A percentile compares a stretch with the other conserved stretches of the same genome.
These are phyloP conservation scores for Diplodia intermedia DNA, from an alignment of 2,329 filamentous ascomycete species.

Conservation along the genomic window DNA sequence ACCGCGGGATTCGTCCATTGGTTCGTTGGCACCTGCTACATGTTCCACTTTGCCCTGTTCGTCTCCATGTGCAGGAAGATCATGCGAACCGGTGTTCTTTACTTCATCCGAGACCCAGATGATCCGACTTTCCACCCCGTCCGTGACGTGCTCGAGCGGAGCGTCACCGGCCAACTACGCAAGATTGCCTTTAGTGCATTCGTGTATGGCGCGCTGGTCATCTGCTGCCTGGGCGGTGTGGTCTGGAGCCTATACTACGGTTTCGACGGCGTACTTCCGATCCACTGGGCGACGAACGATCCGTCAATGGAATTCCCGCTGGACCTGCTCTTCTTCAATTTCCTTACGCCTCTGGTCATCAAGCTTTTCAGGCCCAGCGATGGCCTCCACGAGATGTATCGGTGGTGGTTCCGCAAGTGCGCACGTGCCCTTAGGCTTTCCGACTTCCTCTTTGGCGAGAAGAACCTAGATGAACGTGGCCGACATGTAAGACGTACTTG, in stretches of 20 bases:
- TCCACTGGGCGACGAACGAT: slow-evolving; percentile 92
- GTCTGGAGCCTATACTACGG: slow-evolving; percentile 84
- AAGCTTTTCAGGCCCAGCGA: slow-evolving; percentile 85
- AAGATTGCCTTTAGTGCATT: slow-evolving; percentile 97
- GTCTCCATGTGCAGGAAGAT: slow-evolving; percentile 99
- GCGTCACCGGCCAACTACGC: slow-evolving; percentile 86
- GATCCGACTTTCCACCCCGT: slow-evolving; percentile 98
- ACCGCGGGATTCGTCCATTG: slow-evolving; percentile 97
- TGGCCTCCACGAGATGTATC: slow-evolving; percentile 82
- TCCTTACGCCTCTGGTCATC: slow-evolving; percentile 87
- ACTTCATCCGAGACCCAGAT: slow-evolving; percentile 97
- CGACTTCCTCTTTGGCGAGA: slow-evolving; percentile 90
- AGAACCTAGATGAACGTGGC: slow-evolving; percentile 82
- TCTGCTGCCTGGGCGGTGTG: slow-evolving; percentile 91
- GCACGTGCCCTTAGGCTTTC: slow-evolving; percentile 81
- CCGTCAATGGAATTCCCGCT: slow-evolving; percentile 93
- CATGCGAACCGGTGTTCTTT: slow-evolving; percentile 91
- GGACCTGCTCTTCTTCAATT: slow-evolving; percentile 95
- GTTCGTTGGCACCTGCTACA: slow-evolving; percentile 98
- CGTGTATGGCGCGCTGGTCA: slow-evolving; percentile 91
- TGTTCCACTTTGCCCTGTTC: slow-evolving; percentile 99
- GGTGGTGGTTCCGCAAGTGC: slow-evolving; percentile 94
- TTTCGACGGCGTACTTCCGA: slow-evolving; percentile 77
- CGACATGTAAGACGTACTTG: slow-evolving; percentile 67
- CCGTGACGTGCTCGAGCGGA: slow-evolving; percentile 92